Percentiles rank a stretch among this genome's conserved stretches.
phyloP scores from a whole-genome alignment of 164 flowering plant genomes.

The Aristolochia fimbriata region DNA sequence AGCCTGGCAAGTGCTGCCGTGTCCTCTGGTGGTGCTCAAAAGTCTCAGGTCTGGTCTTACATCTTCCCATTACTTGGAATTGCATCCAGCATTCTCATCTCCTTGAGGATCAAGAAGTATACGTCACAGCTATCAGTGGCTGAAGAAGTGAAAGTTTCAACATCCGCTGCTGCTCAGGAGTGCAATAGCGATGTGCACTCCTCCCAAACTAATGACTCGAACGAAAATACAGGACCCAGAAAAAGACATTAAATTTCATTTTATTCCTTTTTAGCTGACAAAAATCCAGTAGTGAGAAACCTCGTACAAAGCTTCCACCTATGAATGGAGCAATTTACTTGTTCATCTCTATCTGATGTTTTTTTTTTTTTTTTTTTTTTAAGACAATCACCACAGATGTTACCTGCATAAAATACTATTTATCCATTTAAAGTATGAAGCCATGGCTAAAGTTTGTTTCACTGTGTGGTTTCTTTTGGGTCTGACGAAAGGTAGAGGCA shows the following conservation, averaged over 20 bases:
- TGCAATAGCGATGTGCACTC: constrained; percentile 7
- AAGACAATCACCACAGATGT: too few relatives aligned
- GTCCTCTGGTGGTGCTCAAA: constrained; percentile 53
- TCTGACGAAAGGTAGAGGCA: too few relatives aligned
- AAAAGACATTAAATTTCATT: constrained; percentile 10
- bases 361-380: too few relatives aligned
- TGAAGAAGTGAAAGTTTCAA: constrained; percentile 6
- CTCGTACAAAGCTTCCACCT: too few relatives aligned
- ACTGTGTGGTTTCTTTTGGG: too few relatives aligned
- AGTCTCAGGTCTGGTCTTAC: constrained; percentile 60
- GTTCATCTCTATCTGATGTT: too few relatives aligned
- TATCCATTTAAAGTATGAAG: too few relatives aligned
- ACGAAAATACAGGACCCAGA: constrained; percentile 8
- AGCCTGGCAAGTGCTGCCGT: constrained; percentile 90
- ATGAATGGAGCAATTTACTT: too few relatives aligned
- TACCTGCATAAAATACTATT: too few relatives aligned
- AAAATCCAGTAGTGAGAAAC: too few relatives aligned
- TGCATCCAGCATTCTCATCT: constrained; percentile 70
- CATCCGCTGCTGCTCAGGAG: constrained; percentile 18
- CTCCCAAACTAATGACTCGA: constrained; percentile 10
- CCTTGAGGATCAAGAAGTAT: constrained; percentile 73
- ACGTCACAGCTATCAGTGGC: constrained; percentile 32
- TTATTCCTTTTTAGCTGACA: too few relatives aligned
- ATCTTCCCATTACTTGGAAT: constrained; percentile 74
- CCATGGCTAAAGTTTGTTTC: too few relatives aligned